Conservation (phyloP, 768 basidiomycete species). For the Lenzites betulinus region DNA sequence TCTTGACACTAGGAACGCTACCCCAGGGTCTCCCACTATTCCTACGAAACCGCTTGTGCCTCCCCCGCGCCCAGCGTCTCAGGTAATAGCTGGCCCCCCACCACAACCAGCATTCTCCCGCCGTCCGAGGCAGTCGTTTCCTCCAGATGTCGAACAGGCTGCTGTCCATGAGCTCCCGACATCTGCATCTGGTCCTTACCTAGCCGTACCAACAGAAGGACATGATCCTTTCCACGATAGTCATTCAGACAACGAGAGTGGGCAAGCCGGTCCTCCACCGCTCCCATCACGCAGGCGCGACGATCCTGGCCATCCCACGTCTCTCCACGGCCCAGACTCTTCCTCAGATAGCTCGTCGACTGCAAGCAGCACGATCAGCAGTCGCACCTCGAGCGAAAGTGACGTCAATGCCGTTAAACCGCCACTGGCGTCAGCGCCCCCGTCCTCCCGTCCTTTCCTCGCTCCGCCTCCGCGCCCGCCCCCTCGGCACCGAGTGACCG, state of each 20-base stretch:
- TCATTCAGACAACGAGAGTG: conserved; percentile 12
- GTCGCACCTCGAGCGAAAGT: conserved; percentile 43
- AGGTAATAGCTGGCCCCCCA: background rate
- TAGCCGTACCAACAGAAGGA: conserved; percentile 1
- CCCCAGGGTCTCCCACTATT: background rate
- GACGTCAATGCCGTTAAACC: conserved; percentile 28
- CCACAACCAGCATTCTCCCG: conserved; percentile 12
- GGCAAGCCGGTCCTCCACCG: conserved; percentile 3
- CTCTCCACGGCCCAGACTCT: conserved; percentile 13
- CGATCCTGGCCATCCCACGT: background rate
- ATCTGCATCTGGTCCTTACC: background rate
- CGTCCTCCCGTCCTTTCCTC: conserved; percentile 20
- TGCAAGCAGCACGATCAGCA: conserved; percentile 37
- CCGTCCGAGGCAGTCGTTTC: conserved; percentile 13
- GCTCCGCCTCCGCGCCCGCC: conserved; percentile 28
- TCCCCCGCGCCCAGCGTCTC: conserved; percentile 1
- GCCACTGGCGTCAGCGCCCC: conserved; percentile 22
- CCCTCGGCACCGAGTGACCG: conserved; percentile 19
- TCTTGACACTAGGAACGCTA: background rate
- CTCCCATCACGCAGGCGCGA: conserved; percentile 15
- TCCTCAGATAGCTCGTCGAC: conserved; percentile 20
- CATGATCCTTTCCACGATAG: conserved; percentile 15
- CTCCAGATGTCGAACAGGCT: background rate
- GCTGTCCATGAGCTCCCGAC: background rate
- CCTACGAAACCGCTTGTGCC: background rate